Percentiles rank a stretch among this genome's conserved stretches.
phyloP scores from a whole-genome alignment of 805 yeast species.

The Barnettozyma siamensis region DNA sequence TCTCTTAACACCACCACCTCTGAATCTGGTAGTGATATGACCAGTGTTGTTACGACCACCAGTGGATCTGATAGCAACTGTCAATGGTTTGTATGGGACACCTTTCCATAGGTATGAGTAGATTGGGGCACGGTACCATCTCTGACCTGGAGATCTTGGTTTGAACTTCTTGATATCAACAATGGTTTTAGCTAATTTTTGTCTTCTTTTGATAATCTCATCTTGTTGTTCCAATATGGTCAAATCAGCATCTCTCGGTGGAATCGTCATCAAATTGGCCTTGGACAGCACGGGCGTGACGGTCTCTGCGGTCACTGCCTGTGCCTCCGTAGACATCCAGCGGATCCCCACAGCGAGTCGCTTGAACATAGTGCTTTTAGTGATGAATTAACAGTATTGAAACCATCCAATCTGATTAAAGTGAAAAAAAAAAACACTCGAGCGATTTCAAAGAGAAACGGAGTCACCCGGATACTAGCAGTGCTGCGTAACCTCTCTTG shows the following conservation, averaged over 20 bases:
- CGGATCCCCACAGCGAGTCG: not conserved
- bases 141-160: constrained; percentile 79
- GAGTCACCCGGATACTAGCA: not conserved
- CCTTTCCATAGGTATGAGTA: constrained; percentile 87
- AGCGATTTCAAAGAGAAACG: not conserved
- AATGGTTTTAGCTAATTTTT: constrained; percentile 62
- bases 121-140: constrained; percentile 85
- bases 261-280: constrained; percentile 29
- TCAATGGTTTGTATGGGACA: constrained; percentile 68
- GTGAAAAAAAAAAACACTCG: constrained; percentile 1
- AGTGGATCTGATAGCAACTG: constrained; percentile 61
- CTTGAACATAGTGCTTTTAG: not conserved
- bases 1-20: constrained; percentile 95
- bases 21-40: constrained; percentile 82
- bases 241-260: constrained; percentile 40
- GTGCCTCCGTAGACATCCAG: constrained; percentile 4
- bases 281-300: constrained; percentile 9
- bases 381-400: too few relatives aligned
- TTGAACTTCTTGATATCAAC: constrained; percentile 70
- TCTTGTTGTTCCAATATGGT: constrained; percentile 82
- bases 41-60: constrained; percentile 92
- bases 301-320: constrained; percentile 1
- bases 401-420: too few relatives aligned
- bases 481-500: not conserved
- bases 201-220: constrained; percentile 60